Evolutionary conservation across 2,329 filamentous ascomycete genomes (phyloP).

Genomic region (Talaromyces pinophilus): DNA sequence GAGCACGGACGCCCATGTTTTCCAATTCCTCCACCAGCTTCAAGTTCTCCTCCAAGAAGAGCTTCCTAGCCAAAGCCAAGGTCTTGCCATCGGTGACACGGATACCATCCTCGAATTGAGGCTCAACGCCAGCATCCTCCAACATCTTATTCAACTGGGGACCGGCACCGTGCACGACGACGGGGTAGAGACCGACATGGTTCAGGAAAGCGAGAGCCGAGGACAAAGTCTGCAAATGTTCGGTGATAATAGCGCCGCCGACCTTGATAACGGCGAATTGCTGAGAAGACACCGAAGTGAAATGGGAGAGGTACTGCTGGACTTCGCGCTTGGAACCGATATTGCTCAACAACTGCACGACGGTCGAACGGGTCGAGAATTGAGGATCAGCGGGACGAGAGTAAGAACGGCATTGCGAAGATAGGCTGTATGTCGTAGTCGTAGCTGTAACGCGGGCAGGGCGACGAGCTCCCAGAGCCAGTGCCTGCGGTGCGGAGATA

Average conservation of each 20-base stretch:
- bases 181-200: slow-evolving; percentile 90
- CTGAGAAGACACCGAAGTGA: slow-evolving; percentile 93
- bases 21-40: slow-evolving; percentile 89
- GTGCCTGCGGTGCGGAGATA: slow-evolving; percentile 42
- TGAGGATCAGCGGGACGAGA: slow-evolving; percentile 52
- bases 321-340: slow-evolving; percentile 95
- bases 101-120: slow-evolving; percentile 94
- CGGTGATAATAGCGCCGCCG: slow-evolving; percentile 90
- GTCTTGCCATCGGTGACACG: slow-evolving; percentile 95
- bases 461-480: slow-evolving; percentile 32
- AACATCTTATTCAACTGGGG: slow-evolving; percentile 92
- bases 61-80: slow-evolving; percentile 80
- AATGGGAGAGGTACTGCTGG: slow-evolving; percentile 96
- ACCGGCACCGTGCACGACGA: slow-evolving; percentile 92
- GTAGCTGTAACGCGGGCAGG: slow-evolving; percentile 25
- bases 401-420: slow-evolving; percentile 44
- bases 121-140: slow-evolving; percentile 87
- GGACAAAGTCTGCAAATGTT: slow-evolving; percentile 89
- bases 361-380: slow-evolving; percentile 72
- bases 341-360: slow-evolving; percentile 88
- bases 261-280: slow-evolving; percentile 99
- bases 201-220: slow-evolving; percentile 87
- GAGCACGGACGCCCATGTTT: slow-evolving; percentile 81
- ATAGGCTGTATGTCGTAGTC: slow-evolving; percentile 14
- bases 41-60: slow-evolving; percentile 94